Conservation (phyloP, 805 yeast species). For the Blastobotrys attinorum region DNA sequence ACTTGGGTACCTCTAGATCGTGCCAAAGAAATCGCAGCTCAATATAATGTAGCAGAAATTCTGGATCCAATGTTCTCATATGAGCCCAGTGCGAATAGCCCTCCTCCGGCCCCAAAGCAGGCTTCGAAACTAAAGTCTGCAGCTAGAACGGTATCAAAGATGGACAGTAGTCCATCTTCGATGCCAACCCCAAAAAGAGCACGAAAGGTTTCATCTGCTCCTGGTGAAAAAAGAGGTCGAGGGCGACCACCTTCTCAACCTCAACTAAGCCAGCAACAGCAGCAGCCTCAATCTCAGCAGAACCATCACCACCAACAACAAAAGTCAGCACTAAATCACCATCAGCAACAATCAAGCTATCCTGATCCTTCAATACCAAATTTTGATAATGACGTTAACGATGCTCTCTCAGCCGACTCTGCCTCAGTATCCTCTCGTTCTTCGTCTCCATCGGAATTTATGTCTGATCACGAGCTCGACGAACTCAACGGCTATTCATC, state of each 20-base stretch:
- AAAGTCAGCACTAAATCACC: too few relatives aligned
- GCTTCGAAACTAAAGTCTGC: constrained; percentile 27
- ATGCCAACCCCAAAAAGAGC: constrained; percentile 22
- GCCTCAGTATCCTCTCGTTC: constrained; percentile 21
- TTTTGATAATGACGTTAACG: constrained; percentile 14
- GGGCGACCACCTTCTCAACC: constrained; percentile 19
- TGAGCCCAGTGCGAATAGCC: constrained; percentile 44
- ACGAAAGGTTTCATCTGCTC: constrained; percentile 6
- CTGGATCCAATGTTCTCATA: constrained; percentile 63
- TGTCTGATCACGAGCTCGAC: constrained; percentile 46
- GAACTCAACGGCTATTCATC: constrained; percentile 23
- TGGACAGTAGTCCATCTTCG: constrained; percentile 10
- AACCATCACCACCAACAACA: too few relatives aligned
- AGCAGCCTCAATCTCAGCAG: constrained; percentile 4
- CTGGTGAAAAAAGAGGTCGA: constrained; percentile 10
- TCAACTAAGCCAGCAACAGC: constrained; percentile 20
- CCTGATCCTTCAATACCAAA: background rate
- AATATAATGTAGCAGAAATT: constrained; percentile 53
- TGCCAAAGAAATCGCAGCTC: constrained; percentile 60
- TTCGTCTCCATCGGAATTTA: constrained; percentile 47
- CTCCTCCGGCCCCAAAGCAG: constrained; percentile 53
- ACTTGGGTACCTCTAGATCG: constrained; percentile 88
- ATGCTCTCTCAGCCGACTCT: constrained; percentile 19
- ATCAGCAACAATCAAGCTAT: background rate
- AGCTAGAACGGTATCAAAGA: constrained; percentile 14